phyloP scores from a whole-genome alignment of 352 stramenopile genomes.

The Sclerospora graminicola region DNA sequence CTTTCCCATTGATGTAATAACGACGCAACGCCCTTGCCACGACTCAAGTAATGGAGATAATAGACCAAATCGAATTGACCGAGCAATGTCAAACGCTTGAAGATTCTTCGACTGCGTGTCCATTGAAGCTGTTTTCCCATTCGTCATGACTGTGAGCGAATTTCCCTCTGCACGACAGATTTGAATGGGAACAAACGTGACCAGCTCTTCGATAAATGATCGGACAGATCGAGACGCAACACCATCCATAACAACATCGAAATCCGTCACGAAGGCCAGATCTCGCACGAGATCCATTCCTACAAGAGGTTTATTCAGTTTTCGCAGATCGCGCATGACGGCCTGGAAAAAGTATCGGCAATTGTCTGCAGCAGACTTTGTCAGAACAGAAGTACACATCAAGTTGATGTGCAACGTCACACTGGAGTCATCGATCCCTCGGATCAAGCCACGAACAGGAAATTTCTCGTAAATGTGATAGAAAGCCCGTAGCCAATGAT shows the following conservation, averaged over 20 bases:
- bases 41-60: conserved; percentile 28
- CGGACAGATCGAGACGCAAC: conserved; percentile 1
- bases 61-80: conserved; percentile 30
- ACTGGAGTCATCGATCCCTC: conserved; percentile 15
- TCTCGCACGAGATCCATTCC: conserved; percentile 23
- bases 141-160: conserved; percentile 38
- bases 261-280: conserved; percentile 9
- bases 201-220: conserved; percentile 18
- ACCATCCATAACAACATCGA: not conserved
- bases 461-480: conserved; percentile 25
- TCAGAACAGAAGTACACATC: conserved; percentile 5
- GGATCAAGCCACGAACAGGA: conserved; percentile 19
- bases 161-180: conserved; percentile 64
- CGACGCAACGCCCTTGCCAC: conserved; percentile 24
- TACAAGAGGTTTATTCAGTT: conserved; percentile 47
- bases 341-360: conserved; percentile 18
- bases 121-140: conserved; percentile 26
- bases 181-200: conserved; percentile 69
- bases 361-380: conserved; percentile 1
- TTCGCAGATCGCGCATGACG: conserved; percentile 40
- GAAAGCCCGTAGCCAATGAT: conserved; percentile 21
- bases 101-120: conserved; percentile 8
- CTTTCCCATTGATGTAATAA: conserved; percentile 43
- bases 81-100: conserved; percentile 40
- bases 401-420: conserved; percentile 18